Evolutionary conservation across 2,329 filamentous ascomycete genomes (phyloP).

Genomic region (Aspergillus aculeatinus): DNA sequence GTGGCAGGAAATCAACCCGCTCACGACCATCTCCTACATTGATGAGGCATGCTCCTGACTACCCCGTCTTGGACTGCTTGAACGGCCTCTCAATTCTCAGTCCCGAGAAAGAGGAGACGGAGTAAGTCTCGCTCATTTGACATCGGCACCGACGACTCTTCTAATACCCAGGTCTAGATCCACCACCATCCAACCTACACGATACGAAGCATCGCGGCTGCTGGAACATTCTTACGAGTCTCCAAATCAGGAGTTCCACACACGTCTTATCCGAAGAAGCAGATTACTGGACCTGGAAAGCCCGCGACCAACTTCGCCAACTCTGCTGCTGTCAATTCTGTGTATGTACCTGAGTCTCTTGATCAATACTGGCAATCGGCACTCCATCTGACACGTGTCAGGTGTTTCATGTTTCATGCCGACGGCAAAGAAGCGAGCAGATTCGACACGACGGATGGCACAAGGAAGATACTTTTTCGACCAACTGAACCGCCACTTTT

Average conservation of each 20-base stretch:
- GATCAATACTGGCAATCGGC: background rate
- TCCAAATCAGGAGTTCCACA: background rate
- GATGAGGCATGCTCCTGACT: background rate
- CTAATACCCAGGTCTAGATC: background rate
- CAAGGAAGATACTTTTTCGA: background rate
- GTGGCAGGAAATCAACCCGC: background rate
- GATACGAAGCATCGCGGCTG: background rate
- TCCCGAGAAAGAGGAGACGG: background rate
- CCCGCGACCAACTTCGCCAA: background rate
- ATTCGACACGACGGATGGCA: background rate
- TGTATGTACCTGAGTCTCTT: background rate
- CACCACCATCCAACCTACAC: background rate
- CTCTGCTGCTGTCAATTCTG: background rate
- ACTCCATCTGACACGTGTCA: background rate
- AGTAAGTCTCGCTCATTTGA: background rate
- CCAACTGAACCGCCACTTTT: background rate
- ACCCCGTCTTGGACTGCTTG: background rate
- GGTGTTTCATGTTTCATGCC: conserved; percentile 6
- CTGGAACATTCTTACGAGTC: conserved; percentile 1
- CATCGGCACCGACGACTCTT: no score
- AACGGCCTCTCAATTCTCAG: background rate
- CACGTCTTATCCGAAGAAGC: background rate
- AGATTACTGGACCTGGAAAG: background rate
- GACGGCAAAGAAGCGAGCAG: background rate
- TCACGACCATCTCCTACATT: background rate